Evolutionary conservation across 176 grass and related monocot genomes (phyloP).

Genomic region (Eleusine coracana): DNA sequence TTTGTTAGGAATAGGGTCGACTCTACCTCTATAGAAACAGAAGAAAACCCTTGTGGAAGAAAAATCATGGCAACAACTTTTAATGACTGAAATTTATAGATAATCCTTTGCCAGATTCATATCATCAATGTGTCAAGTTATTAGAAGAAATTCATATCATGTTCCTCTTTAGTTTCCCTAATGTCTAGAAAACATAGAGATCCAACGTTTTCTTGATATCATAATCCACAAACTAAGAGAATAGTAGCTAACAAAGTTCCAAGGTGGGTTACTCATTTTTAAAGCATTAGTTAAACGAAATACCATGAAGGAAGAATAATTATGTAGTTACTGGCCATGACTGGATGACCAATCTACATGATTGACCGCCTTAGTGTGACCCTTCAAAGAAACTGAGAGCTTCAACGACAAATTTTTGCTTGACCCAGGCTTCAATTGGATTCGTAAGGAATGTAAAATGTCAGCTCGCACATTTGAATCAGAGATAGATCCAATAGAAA

Average conservation of each 20-base stretch:
- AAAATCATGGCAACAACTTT: neutral
- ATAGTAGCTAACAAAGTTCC: neutral
- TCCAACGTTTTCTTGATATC: neutral
- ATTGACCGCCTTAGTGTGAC: slow-evolving; percentile 74
- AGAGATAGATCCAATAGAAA: slow-evolving; percentile 53
- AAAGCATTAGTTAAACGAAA: neutral
- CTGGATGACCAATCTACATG: slow-evolving; percentile 73
- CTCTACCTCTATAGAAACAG: no score
- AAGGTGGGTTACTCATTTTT: neutral
- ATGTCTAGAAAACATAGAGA: neutral
- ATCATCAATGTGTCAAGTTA: neutral
- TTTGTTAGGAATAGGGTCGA: no score
- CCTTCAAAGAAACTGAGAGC: slow-evolving; percentile 58
- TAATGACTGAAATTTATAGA: neutral
- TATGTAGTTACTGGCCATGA: slow-evolving; percentile 59
- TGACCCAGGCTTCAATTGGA: slow-evolving; percentile 39
- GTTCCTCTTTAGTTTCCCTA: neutral
- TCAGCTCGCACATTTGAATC: slow-evolving; percentile 60
- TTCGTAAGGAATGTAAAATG: slow-evolving; percentile 54
- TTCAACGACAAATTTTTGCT: slow-evolving; percentile 44
- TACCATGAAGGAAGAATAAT: neutral
- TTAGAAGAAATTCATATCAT: no score
- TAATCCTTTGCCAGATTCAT: neutral
- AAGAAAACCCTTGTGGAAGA: no score
- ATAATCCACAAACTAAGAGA: neutral